phyloP scores from a whole-genome alignment of 2,329 filamentous ascomycete species.

The Coniochaeta prunicola region DNA sequence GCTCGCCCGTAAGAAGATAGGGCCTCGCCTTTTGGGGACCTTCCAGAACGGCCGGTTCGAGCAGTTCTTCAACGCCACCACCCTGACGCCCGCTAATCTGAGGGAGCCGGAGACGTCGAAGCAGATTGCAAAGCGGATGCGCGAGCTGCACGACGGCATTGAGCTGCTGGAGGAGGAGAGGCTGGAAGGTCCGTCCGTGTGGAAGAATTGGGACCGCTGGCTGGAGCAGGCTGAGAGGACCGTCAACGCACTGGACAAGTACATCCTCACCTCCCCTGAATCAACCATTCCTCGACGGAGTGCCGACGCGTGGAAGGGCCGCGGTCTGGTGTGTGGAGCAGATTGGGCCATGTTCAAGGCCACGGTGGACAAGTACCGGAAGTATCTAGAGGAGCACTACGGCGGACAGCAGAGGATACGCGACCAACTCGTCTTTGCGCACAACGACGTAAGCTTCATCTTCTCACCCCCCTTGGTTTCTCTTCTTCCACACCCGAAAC shows the following conservation, averaged over 20 bases:
- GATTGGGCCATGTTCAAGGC: conserved; percentile 73
- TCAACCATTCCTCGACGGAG: neutral
- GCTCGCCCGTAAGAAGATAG: conserved; percentile 86
- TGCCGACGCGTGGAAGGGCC: conserved; percentile 53
- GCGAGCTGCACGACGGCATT: conserved; percentile 89
- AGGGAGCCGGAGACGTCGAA: conserved; percentile 75
- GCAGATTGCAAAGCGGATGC: conserved; percentile 96
- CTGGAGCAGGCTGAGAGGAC: conserved; percentile 57
- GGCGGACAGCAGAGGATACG: conserved; percentile 60
- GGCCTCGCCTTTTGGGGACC: conserved; percentile 81
- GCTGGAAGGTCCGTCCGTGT: conserved; percentile 72
- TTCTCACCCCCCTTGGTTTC: neutral
- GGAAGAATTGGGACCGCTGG: conserved; percentile 95
- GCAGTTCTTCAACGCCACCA: conserved; percentile 80
- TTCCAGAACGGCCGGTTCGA: conserved; percentile 95
- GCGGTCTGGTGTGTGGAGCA: conserved; percentile 74
- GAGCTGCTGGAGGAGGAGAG: conserved; percentile 75
- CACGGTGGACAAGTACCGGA: conserved; percentile 70
- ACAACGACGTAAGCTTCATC: conserved; percentile 72
- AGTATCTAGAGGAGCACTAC: conserved; percentile 65
- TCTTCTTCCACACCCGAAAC: neutral
- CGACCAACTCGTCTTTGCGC: conserved; percentile 81
- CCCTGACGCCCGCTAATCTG: conserved; percentile 70
- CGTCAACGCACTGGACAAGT: conserved; percentile 47
- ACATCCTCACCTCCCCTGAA: conserved; percentile 37